Conservation (phyloP, 108 stramenopile genomes). For the Fragilaria crotonensis region DNA sequence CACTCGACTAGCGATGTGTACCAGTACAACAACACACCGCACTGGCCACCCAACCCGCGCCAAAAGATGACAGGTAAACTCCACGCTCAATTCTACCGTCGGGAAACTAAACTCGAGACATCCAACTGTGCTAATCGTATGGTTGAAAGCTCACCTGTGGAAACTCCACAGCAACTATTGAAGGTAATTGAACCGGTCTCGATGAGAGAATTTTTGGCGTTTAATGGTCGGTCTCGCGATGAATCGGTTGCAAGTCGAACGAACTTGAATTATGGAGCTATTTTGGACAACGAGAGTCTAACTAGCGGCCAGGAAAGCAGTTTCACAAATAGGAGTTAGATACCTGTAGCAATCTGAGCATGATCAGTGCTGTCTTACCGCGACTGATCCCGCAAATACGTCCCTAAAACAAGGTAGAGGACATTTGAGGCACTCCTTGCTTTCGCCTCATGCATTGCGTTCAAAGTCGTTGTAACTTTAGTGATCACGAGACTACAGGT, state of each 20-base stretch:
- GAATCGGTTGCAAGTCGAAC: not conserved
- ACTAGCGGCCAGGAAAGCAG: too few relatives aligned
- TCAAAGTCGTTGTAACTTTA: too few relatives aligned
- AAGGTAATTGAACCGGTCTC: not conserved
- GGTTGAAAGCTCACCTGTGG: not conserved
- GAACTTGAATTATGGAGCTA: not conserved
- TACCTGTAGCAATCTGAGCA: too few relatives aligned
- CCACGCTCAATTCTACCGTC: not conserved
- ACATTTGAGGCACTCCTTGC: too few relatives aligned
- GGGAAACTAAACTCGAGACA: not conserved
- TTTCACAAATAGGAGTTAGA: too few relatives aligned
- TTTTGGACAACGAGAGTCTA: not conserved
- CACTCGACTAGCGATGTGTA: not conserved
- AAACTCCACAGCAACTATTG: not conserved
- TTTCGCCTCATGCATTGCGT: too few relatives aligned
- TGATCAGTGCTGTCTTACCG: too few relatives aligned
- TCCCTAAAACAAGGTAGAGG: too few relatives aligned
- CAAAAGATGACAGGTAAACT: not conserved
- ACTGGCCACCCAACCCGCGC: not conserved
- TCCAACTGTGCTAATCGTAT: not conserved
- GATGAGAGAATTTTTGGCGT: not conserved
- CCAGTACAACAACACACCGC: not conserved
- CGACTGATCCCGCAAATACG: too few relatives aligned
- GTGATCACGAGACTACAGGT: too few relatives aligned
- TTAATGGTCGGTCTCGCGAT: not conserved